phyloP scores from a whole-genome alignment of 306 rosid species.

The Mucuna pruriens region DNA sequence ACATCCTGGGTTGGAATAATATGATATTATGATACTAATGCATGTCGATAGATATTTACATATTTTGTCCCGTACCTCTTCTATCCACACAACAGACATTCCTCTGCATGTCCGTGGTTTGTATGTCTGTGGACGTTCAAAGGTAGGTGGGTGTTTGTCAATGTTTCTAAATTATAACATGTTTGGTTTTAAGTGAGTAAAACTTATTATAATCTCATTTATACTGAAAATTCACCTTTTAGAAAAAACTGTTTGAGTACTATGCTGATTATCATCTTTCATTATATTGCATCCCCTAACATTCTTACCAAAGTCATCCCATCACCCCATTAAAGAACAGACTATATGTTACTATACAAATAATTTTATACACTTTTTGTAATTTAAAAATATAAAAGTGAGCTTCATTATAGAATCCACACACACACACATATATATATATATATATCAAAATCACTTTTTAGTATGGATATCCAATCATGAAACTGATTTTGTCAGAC shows the following conservation, averaged over 20 bases:
- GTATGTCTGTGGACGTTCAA: conserved; percentile 6
- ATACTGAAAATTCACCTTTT: neutral
- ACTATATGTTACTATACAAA: neutral
- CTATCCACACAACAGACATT: conserved; percentile 29
- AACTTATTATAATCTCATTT: neutral
- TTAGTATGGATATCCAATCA: neutral
- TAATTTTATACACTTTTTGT: neutral
- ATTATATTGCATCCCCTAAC: neutral
- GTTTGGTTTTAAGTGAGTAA: neutral
- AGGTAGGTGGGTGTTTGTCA: neutral
- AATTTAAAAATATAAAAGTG: neutral
- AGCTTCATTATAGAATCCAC: neutral
- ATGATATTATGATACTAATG: conserved; percentile 14
- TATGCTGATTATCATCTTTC: neutral
- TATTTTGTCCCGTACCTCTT: conserved; percentile 5
- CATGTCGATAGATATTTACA: conserved; percentile 20
- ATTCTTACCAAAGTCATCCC: neutral
- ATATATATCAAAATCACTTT: conserved; percentile 11
- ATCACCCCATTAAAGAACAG: neutral
- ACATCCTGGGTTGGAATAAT: conserved; percentile 15
- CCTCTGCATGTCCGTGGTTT: conserved; percentile 8
- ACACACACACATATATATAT: neutral
- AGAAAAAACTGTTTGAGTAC: neutral
- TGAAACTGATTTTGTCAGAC: neutral
- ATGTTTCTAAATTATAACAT: neutral